Evolutionary conservation across 345 rosid genomes (phyloP).

Genomic region (Gossypium mustelinum): DNA sequence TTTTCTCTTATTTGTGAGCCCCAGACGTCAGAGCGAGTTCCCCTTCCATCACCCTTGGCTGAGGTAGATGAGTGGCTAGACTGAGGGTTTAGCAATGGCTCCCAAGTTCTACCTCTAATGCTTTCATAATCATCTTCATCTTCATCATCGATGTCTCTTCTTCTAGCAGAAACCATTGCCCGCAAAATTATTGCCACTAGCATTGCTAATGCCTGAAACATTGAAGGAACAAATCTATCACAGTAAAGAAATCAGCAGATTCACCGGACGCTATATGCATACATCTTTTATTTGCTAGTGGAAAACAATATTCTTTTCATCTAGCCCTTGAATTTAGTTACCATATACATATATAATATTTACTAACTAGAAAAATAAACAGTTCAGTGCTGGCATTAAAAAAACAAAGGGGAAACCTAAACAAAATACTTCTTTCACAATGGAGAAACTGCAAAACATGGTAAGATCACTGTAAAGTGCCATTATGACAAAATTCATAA

Average conservation of each 20-base stretch:
- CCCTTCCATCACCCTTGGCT: conserved; percentile 36
- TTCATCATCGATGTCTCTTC: conserved; percentile 32
- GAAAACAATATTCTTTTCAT: neutral
- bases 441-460: neutral
- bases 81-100: conserved; percentile 68
- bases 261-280: neutral
- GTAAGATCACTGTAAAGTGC: neutral
- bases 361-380: neutral
- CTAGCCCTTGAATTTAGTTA: neutral
- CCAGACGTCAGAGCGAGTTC: conserved; percentile 49
- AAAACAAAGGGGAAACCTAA: neutral
- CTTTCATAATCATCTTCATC: conserved; percentile 59
- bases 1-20: conserved; percentile 74
- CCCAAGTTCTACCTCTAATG: conserved; percentile 52
- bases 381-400: neutral
- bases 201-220: conserved; percentile 58
- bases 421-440: neutral
- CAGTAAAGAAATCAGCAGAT: neutral
- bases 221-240: conserved; percentile 8
- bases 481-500: neutral
- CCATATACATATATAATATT: neutral
- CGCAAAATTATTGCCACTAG: conserved; percentile 69
- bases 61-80: conserved; percentile 54
- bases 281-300: neutral
- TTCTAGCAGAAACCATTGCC: conserved; percentile 57